These are phyloP conservation scores for Arctium minus DNA, from an alignment of 129 eudicot species.

Conservation along the genomic window DNA sequence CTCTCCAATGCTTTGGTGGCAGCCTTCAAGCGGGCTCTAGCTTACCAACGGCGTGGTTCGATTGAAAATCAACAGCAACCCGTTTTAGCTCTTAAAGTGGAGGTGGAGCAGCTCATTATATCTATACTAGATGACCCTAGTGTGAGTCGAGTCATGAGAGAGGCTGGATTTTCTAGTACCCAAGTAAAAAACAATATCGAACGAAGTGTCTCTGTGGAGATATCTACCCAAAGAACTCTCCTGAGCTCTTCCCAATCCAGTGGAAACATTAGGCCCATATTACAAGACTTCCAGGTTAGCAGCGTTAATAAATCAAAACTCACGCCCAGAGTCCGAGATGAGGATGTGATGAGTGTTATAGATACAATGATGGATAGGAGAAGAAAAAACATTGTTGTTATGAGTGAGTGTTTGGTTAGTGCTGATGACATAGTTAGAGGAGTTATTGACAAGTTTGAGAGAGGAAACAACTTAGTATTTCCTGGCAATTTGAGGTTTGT, in stretches of 20 bases:
- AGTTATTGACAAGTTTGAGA: constrained; percentile 52
- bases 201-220: constrained; percentile 28
- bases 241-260: constrained; percentile 21
- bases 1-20: constrained; percentile 69
- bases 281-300: constrained; percentile 21
- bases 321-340: constrained; percentile 8
- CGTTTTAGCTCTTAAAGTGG: constrained; percentile 57
- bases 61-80: constrained; percentile 64
- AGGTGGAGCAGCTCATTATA: constrained; percentile 57
- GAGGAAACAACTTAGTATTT: constrained; percentile 32
- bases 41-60: constrained; percentile 75
- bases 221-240: constrained; percentile 15
- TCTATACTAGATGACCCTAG: constrained; percentile 81
- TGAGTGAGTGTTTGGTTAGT: constrained; percentile 45
- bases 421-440: constrained; percentile 49
- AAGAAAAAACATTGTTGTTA: constrained; percentile 42
- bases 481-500: constrained; percentile 35
- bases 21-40: constrained; percentile 73
- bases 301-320: not conserved
- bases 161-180: constrained; percentile 74
- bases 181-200: constrained; percentile 58
- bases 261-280: constrained; percentile 23
- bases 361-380: constrained; percentile 49
- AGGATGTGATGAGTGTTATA: constrained; percentile 49
- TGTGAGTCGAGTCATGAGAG: constrained; percentile 83